Percentiles rank a stretch among this genome's conserved stretches.
Conservation (phyloP, 768 basidiomycete species). For the Lyophyllum decastes region DNA sequence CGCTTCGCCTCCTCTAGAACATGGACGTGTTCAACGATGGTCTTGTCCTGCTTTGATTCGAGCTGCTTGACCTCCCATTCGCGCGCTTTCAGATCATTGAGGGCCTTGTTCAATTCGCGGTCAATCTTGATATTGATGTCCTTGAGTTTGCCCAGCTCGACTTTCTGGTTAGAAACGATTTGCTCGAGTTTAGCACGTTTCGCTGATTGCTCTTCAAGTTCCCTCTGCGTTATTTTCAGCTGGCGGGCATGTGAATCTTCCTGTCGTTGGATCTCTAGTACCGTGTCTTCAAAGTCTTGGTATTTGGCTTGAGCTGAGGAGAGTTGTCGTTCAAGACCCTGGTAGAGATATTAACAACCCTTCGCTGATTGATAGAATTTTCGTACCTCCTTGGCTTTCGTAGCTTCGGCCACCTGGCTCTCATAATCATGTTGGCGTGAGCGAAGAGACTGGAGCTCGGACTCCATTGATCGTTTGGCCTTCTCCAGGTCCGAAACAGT, state of each 20-base stretch:
- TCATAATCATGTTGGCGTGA: slow-evolving; percentile 71
- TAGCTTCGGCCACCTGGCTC: slow-evolving; percentile 57
- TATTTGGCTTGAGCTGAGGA: slow-evolving; percentile 70
- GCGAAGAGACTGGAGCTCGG: slow-evolving; percentile 71
- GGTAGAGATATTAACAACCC: slow-evolving; percentile 4
- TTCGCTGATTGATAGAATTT: not conserved
- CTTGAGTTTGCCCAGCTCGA: slow-evolving; percentile 68
- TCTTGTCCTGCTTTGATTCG: slow-evolving; percentile 89
- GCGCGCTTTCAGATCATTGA: slow-evolving; percentile 76
- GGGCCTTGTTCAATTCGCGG: slow-evolving; percentile 76
- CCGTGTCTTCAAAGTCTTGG: slow-evolving; percentile 85
- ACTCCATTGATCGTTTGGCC: slow-evolving; percentile 64
- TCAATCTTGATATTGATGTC: slow-evolving; percentile 74
- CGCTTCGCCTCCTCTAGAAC: slow-evolving; percentile 95
- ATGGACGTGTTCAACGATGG: slow-evolving; percentile 97
- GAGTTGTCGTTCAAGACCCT: slow-evolving; percentile 84
- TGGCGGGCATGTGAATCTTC: slow-evolving; percentile 74
- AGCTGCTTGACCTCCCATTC: slow-evolving; percentile 89
- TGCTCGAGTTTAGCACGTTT: slow-evolving; percentile 81
- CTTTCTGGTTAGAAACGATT: slow-evolving; percentile 56
- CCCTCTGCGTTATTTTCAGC: slow-evolving; percentile 66
- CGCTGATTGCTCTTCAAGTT: slow-evolving; percentile 71
- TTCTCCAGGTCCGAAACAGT: slow-evolving; percentile 65
- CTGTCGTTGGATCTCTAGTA: slow-evolving; percentile 83
- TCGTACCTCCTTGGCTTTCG: slow-evolving; percentile 75